Percentiles rank a stretch among this genome's conserved stretches.
Evolutionary conservation across 2,329 filamentous ascomycete species (phyloP).

Genomic region (Pyrenophora teres): DNA sequence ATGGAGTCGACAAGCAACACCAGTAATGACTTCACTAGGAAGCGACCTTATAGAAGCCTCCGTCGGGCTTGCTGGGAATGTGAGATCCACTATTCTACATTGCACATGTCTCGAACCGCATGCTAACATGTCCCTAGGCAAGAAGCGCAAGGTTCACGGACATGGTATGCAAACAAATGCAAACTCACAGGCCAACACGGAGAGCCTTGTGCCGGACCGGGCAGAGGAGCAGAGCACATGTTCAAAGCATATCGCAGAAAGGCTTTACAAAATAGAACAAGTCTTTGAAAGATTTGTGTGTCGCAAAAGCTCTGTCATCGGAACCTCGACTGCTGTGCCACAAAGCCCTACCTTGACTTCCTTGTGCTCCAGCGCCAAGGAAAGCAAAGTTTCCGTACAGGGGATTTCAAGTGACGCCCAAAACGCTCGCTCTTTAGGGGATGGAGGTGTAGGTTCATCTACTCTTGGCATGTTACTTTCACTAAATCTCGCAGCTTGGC

Average conservation of each 20-base stretch:
- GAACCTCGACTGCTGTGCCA: slow-evolving; percentile 13
- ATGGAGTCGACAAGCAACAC: slow-evolving; percentile 29
- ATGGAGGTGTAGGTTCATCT: slow-evolving; percentile 36
- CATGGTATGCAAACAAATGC: slow-evolving; percentile 19
- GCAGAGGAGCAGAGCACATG: slow-evolving; percentile 29
- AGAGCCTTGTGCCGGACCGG: slow-evolving; percentile 18
- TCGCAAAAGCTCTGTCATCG: slow-evolving; percentile 30
- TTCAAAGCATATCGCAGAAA: slow-evolving; percentile 38
- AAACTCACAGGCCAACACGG: slow-evolving; percentile 18
- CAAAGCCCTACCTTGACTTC: slow-evolving; percentile 28
- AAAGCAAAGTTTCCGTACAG: slow-evolving; percentile 24
- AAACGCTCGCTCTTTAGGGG: slow-evolving; percentile 36
- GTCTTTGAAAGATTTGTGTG: slow-evolving; percentile 45
- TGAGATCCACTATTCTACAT: slow-evolving; percentile 23
- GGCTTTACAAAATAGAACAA: slow-evolving; percentile 42
- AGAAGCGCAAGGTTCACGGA: slow-evolving; percentile 33
- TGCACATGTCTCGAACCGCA: not conserved
- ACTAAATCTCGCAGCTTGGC: slow-evolving; percentile 31
- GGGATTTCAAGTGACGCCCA: slow-evolving; percentile 29
- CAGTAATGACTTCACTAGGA: slow-evolving; percentile 27
- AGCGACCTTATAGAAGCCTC: slow-evolving; percentile 31
- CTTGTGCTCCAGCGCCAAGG: slow-evolving; percentile 26
- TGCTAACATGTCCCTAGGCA: slow-evolving; percentile 35
- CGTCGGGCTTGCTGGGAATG: slow-evolving; percentile 44
- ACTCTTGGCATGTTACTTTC: not conserved